These are phyloP conservation scores for Xerocomus brunneocitrinus DNA, from an alignment of 768 basidiomycete genomes.

Conservation along the genomic window DNA sequence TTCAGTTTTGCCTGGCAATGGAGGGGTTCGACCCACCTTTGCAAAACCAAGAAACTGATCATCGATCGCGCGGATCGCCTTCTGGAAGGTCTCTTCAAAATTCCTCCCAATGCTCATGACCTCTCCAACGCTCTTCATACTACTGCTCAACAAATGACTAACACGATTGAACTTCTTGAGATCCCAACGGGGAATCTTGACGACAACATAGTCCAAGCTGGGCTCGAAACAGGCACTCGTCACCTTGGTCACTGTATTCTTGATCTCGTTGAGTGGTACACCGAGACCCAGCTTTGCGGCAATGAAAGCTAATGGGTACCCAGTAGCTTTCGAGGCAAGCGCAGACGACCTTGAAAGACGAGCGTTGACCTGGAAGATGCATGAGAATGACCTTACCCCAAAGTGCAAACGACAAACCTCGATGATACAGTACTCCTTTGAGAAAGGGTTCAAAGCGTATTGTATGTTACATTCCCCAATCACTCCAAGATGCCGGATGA, in stretches of 20 bases:
- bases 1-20: not conserved
- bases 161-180: conserved; percentile 97
- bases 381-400: conserved; percentile 2
- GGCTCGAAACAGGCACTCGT: conserved; percentile 98
- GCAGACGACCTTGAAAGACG: conserved; percentile 97
- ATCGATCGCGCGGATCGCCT: conserved; percentile 95
- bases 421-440: conserved; percentile 97
- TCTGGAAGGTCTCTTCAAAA: conserved; percentile 98
- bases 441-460: conserved; percentile 92
- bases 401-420: conserved; percentile 49
- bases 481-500: conserved; percentile 97
- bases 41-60: conserved; percentile 93
- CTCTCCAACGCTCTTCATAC: conserved; percentile 99
- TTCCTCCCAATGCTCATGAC: conserved; percentile 99
- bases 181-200: conserved; percentile 99
- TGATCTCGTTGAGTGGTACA: conserved; percentile 96
- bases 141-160: conserved; percentile 83
- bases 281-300: conserved; percentile 97
- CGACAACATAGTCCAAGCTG: conserved; percentile 93
- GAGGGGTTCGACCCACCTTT: conserved; percentile 45
- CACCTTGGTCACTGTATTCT: conserved; percentile 94
- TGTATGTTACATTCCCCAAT: conserved; percentile 99
- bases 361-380: conserved; percentile 68
- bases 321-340: conserved; percentile 96
- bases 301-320: conserved; percentile 97